Conservation (phyloP, 2,329 filamentous ascomycete species). For the Plenodomus biglobosus region DNA sequence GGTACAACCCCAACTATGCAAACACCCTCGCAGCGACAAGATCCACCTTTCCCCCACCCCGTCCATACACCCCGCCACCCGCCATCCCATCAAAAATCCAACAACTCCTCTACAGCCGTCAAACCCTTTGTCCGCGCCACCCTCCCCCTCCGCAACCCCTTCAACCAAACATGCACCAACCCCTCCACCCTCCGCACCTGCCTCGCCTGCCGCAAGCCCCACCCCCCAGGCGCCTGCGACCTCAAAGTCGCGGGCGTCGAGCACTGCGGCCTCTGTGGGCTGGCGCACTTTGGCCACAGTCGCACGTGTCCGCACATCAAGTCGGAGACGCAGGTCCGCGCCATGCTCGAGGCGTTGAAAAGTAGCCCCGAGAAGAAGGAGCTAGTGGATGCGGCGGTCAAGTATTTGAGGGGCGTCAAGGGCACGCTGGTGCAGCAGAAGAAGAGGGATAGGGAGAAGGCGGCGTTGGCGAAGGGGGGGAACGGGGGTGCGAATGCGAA, state of each 20-base stretch:
- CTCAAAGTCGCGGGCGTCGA: slow-evolving; percentile 62
- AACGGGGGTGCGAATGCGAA: no score
- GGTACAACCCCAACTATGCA: no score
- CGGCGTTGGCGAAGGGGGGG: slow-evolving; percentile 6
- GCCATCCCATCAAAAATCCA: not conserved
- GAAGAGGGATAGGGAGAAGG: slow-evolving; percentile 45
- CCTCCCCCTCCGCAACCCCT: slow-evolving; percentile 30
- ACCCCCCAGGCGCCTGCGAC: slow-evolving; percentile 61
- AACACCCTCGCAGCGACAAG: not conserved
- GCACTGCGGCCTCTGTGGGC: slow-evolving; percentile 63
- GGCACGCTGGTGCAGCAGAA: slow-evolving; percentile 57
- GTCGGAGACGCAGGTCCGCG: slow-evolving; percentile 63
- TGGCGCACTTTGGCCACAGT: slow-evolving; percentile 62
- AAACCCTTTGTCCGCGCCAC: slow-evolving; percentile 38
- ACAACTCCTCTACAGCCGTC: slow-evolving; percentile 22
- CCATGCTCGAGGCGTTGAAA: slow-evolving; percentile 65
- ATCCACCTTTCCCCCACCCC: not conserved
- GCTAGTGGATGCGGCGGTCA: slow-evolving; percentile 56
- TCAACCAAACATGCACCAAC: slow-evolving; percentile 24
- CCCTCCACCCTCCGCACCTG: slow-evolving; percentile 44
- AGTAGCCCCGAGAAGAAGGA: slow-evolving; percentile 58
- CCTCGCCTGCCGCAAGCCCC: slow-evolving; percentile 56
- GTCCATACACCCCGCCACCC: no score
- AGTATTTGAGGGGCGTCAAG: slow-evolving; percentile 60
- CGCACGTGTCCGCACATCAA: slow-evolving; percentile 64